Conservation (phyloP, 2,329 filamentous ascomycete genomes). For the Epichloe hybrida region DNA sequence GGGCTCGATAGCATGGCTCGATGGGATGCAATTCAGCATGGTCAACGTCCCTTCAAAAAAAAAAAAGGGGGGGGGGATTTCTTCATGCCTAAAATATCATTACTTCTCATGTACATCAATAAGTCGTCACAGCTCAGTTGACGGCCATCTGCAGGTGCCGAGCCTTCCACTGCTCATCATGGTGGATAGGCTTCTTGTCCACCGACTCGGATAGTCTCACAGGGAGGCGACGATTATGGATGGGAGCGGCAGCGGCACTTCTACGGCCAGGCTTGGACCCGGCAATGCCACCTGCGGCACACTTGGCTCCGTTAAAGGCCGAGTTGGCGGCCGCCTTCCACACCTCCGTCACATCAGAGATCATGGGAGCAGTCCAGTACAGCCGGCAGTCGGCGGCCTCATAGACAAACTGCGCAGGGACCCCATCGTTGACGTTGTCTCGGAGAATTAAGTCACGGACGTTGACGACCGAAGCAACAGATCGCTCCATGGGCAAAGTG, state of each 20-base stretch:
- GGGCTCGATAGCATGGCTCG: too few relatives aligned
- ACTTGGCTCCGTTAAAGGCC: slow-evolving; percentile 27
- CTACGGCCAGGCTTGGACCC: slow-evolving; percentile 1
- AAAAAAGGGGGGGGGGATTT: too few relatives aligned
- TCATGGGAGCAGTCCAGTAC: slow-evolving; percentile 36
- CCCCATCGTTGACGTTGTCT: slow-evolving; percentile 23
- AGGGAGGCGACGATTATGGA: background rate
- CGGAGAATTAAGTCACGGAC: slow-evolving; percentile 26
- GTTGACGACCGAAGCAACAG: slow-evolving; percentile 21
- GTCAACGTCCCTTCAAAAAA: too few relatives aligned
- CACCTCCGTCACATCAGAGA: slow-evolving; percentile 29
- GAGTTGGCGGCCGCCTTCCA: slow-evolving; percentile 31
- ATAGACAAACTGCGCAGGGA: slow-evolving; percentile 33
- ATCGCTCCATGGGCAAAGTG: slow-evolving; percentile 19
- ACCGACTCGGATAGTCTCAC: background rate
- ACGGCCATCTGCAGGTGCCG: slow-evolving; percentile 5
- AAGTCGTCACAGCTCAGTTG: background rate
- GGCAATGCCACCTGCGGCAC: slow-evolving; percentile 22
- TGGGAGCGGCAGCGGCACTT: background rate
- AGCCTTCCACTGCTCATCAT: slow-evolving; percentile 1
- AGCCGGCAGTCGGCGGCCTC: slow-evolving; percentile 36
- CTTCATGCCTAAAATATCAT: too few relatives aligned
- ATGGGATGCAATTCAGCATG: too few relatives aligned
- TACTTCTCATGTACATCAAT: too few relatives aligned
- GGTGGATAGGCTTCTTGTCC: background rate